Conservation (phyloP, 306 rosid species). For the Cucurbita moschata region DNA sequence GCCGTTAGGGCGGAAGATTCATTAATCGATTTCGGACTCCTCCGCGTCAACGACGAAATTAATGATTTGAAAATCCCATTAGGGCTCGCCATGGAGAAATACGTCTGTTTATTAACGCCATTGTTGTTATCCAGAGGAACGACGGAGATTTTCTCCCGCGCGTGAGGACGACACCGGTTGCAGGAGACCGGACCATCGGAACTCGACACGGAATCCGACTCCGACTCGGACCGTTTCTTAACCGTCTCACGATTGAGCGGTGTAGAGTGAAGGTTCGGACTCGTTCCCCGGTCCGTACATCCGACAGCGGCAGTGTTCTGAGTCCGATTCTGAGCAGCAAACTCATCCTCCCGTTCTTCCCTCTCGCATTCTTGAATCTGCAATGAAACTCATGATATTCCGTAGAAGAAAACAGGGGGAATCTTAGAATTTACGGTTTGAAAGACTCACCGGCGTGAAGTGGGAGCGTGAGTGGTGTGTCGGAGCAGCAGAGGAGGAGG, state of each 20-base stretch:
- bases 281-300: conserved; percentile 6
- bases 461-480: conserved; percentile 14
- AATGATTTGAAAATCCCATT: conserved; percentile 68
- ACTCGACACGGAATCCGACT: conserved; percentile 15
- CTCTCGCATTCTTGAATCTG: conserved; percentile 63
- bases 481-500: neutral
- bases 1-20: conserved; percentile 9
- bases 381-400: neutral
- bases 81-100: conserved; percentile 53
- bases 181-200: conserved; percentile 53
- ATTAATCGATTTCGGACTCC: conserved; percentile 44
- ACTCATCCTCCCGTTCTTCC: neutral
- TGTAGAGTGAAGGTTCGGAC: conserved; percentile 35
- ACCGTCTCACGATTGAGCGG: conserved; percentile 19
- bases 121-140: conserved; percentile 50
- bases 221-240: conserved; percentile 36
- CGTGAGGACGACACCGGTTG: conserved; percentile 77
- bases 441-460: conserved; percentile 35
- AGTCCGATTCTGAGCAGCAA: conserved; percentile 19
- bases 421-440: neutral
- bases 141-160: conserved; percentile 69
- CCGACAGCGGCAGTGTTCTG: conserved; percentile 3
- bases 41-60: conserved; percentile 50
- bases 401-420: neutral
- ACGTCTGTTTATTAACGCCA: conserved; percentile 14